Base-by-base conservation (phyloP, 805 yeast species). In the Lipomyces spencermartinsiae region DNA sequence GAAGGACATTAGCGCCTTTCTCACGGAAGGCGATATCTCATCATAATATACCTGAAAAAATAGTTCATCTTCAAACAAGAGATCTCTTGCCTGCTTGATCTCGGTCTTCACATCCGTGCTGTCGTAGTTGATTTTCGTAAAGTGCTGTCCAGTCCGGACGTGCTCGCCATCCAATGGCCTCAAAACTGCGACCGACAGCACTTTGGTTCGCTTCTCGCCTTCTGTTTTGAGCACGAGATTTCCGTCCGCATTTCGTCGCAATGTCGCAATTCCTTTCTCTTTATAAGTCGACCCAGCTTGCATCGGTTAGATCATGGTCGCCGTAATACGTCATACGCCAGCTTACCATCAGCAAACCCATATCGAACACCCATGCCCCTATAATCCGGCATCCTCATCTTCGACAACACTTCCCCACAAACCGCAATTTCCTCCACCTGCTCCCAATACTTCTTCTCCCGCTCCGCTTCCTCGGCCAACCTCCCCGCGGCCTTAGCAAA, bases 11-110 rank as follows among this genome's bases (percentile, higher is more conserved):
- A 43, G 49, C 22, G 49, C 16, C 19, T n/a, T 19, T 8, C 9
- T 43, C 4, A 1, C 16, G 6, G 16, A n/a, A 43, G 22, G n/a
- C 22, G 49, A 43, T 9, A 1, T 37, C 14, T 37, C 19, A 43
- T 16, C 49, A n/a, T 4, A 22, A 31, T 14, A 12, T 19, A 53
- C 56, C 73, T 89, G 93, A 77, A 86, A 87, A 80, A 92, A 92
- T 64, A 94, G 81, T 77, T 94, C 98, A 74, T 91, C 95, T 75
- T 94, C 98, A 79, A 94, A 94, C 7, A 93, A 81, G 67, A 86
- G 85, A 70, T 85, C 88, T 59, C 97, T 83, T 0, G 96, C 93
- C 61, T 80, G 85, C 49, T 85, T 83, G 34, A 94, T 86, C 73
- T 86, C 88, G 83, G 25, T 88, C 83, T 12, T 83, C 79, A 29